Evolutionary conservation across 1,284 basidiomycete genomes (phyloP), one percentile per base, ranked within the genome.

Genomic region (Cutaneotrichosporon sp.): DNA sequence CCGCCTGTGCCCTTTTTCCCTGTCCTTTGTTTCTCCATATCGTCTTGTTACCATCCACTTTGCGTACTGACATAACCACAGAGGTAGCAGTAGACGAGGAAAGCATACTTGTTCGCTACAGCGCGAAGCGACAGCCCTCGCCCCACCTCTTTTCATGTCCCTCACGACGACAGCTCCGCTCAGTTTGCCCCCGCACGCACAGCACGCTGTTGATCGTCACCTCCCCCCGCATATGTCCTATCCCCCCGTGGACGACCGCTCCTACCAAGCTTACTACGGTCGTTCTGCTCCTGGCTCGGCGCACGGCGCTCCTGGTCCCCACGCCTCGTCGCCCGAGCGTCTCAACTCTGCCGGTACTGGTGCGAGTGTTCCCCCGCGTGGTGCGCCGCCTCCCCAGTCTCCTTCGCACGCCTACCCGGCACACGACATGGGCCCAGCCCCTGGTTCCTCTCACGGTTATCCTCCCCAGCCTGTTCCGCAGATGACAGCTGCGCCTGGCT

Each of bases 371-470:
- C 60, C 54, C 41, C 55, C 26, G 64, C 65, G 53, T 37, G 52
- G 12, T 52, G 26, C 26, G 26, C 26, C 58, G 12, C 56, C 61
- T 13, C 54, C 62, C 18, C 60, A 64, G 47, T 67, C 66, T 2
- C 66, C 64, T 8, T 54, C 51, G 21, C 52, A 62, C 10, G 9
- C 26, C 26, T 30, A 30, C 26, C 60, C 63, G 22, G 53, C 55
- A 2, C 58, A 57, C 52, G 64, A 67, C 23, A 48, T 64, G 35
- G 57, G 48, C 17, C 54, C 62, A 18, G 61, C 62, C 10, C 63
- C 68, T n/a, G 65, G 64, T 7, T 64, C 67, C 8, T 65, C 66
- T 23, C 67, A 69, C 52, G 65, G 66, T 22, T 68, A 68, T 54
- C 64, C 68, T 18, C 60, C 67, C n/a, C 59, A 49, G 23, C 66